Conservation (phyloP, 2,329 filamentous ascomycete genomes). For the Dendrostoma leiphaemia region DNA sequence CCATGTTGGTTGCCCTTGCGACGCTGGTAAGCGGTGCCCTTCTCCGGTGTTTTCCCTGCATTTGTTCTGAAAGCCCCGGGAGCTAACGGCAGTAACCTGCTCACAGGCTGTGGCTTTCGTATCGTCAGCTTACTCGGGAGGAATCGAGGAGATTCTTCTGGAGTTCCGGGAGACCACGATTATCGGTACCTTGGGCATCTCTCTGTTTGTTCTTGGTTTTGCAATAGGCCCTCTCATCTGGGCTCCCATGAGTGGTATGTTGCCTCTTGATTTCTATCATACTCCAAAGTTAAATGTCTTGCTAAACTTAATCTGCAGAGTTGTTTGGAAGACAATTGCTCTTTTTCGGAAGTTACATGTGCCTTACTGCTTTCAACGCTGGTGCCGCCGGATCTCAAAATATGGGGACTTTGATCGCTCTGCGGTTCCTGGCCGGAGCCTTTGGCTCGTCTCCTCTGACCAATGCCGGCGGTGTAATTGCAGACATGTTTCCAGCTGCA, state of each 20-base stretch:
- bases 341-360: constrained; percentile 57
- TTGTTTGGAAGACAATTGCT: constrained; percentile 60
- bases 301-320: constrained; percentile 36
- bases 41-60: no score
- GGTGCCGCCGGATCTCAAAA: constrained; percentile 56
- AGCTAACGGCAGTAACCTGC: background rate
- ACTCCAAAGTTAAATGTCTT: no score
- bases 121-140: constrained; percentile 61
- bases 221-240: constrained; percentile 62
- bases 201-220: constrained; percentile 63
- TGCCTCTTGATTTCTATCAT: no score
- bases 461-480: constrained; percentile 59
- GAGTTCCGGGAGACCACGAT: constrained; percentile 48
- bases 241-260: constrained; percentile 53
- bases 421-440: constrained; percentile 66
- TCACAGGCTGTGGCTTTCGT: constrained; percentile 56
- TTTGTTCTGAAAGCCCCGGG: no score
- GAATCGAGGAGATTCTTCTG: constrained; percentile 45
- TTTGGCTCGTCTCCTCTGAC: constrained; percentile 63
- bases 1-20: constrained; percentile 11
- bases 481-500: constrained; percentile 53
- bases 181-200: constrained; percentile 56
- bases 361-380: constrained; percentile 60
- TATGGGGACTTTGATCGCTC: constrained; percentile 59
- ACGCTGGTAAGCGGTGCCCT: constrained; percentile 8